Evolutionary conservation across 345 rosid species (phyloP).

Genomic region (Leavenworthia alabamica): DNA sequence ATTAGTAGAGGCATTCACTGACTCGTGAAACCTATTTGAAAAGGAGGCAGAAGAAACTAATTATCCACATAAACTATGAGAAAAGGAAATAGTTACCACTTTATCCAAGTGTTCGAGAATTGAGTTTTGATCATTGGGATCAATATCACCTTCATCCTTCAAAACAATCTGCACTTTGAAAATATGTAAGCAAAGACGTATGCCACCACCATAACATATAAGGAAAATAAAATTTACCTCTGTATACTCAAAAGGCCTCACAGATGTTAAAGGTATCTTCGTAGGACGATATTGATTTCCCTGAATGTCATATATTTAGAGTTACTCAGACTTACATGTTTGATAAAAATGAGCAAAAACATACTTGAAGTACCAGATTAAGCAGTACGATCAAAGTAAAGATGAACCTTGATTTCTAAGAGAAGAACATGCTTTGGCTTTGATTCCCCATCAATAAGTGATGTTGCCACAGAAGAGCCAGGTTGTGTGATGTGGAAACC

Average conservation of each 20-base stretch:
- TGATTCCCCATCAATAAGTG: conserved; percentile 97
- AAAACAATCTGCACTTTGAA: conserved; percentile 58
- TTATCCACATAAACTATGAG: conserved; percentile 14
- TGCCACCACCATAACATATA: conserved; percentile 6
- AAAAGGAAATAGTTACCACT: conserved; percentile 51
- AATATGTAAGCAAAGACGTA: conserved; percentile 23
- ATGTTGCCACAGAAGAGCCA: conserved; percentile 97
- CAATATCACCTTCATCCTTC: conserved; percentile 79
- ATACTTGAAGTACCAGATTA: conserved; percentile 3
- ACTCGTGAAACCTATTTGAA: background rate
- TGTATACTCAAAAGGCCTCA: conserved; percentile 86
- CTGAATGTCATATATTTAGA: conserved; percentile 32
- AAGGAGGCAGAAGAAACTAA: conserved; percentile 9
- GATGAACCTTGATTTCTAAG: conserved; percentile 82
- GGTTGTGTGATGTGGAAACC: conserved; percentile 99
- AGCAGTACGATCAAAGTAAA: conserved; percentile 8
- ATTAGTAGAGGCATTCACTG: background rate
- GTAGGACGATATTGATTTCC: conserved; percentile 98
- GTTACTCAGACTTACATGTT: conserved; percentile 8
- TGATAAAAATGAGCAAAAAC: conserved; percentile 3
- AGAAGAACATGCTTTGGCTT: conserved; percentile 97
- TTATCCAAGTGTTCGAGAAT: conserved; percentile 86
- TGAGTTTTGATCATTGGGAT: conserved; percentile 91
- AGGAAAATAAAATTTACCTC: conserved; percentile 44
- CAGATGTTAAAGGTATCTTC: conserved; percentile 90